Conservation (phyloP, 306 rosid genomes). For the Cicer chorassanicum region DNA sequence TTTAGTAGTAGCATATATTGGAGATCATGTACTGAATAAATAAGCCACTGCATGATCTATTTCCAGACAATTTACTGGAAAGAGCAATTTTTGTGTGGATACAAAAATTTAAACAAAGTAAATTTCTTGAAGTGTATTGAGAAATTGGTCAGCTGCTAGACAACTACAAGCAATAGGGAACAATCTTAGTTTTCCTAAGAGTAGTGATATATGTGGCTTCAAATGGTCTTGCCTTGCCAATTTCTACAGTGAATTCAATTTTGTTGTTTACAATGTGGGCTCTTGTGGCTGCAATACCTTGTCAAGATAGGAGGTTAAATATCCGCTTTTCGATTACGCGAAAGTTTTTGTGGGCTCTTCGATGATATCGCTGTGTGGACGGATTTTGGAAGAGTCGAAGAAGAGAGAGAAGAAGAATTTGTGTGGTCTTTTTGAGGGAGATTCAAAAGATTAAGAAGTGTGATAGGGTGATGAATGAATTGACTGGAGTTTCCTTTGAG, state of each 20-base stretch:
- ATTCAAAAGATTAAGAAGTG: constrained; percentile 80
- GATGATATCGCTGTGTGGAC: constrained; percentile 62
- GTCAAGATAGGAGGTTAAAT: constrained; percentile 86
- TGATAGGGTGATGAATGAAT: constrained; percentile 66
- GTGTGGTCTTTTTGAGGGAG: constrained; percentile 75
- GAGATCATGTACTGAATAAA: no score
- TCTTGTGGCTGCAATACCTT: constrained; percentile 93
- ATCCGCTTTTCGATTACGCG: constrained; percentile 64
- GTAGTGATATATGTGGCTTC: constrained; percentile 66
- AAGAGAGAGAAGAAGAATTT: constrained; percentile 77
- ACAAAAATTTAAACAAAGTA: no score
- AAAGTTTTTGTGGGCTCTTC: constrained; percentile 71
- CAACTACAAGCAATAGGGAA: constrained; percentile 85
- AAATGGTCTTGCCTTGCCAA: constrained; percentile 61
- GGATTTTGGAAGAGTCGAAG: constrained; percentile 75
- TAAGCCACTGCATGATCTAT: no score
- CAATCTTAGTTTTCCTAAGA: constrained; percentile 67
- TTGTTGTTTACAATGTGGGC: constrained; percentile 84
- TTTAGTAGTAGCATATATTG: no score
- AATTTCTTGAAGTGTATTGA: constrained; percentile 84
- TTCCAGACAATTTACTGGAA: no score
- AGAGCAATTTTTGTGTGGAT: no score
- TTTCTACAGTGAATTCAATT: constrained; percentile 65
- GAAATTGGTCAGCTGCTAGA: constrained; percentile 88
- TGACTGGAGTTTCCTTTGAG: constrained; percentile 74